A percentile compares a stretch with the other conserved stretches of the same genome.
These are phyloP conservation scores for Lobulomyces angularis DNA, from an alignment of 192 early-diverging fungal species.

Conservation along the genomic window DNA sequence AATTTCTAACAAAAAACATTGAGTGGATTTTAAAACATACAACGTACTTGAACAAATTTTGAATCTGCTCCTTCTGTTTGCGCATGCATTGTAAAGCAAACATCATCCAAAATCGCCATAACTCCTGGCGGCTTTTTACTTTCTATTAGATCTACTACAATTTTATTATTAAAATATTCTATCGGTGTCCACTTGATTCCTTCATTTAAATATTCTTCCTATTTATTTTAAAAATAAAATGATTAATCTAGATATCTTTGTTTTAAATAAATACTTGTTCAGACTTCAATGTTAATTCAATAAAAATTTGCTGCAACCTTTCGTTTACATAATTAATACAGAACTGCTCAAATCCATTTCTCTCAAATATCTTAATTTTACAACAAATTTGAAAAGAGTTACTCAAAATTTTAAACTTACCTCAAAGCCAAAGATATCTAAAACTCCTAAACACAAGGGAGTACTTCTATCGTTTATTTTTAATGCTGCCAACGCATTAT, in stretches of 20 bases:
- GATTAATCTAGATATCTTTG: conserved; percentile 2
- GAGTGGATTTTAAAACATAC: background rate
- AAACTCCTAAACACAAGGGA: conserved; percentile 63
- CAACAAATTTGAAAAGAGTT: background rate
- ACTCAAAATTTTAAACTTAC: conserved; percentile 6
- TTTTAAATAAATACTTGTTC: conserved; percentile 52
- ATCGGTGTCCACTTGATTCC: conserved; percentile 98
- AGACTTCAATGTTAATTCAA: conserved; percentile 92
- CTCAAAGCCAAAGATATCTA: conserved; percentile 99
- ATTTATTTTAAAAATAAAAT: background rate
- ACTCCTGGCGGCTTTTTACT: conserved; percentile 89
- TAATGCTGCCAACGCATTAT: conserved; percentile 65
- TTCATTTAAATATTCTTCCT: conserved; percentile 90
- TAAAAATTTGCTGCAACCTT: conserved; percentile 96
- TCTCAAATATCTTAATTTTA: conserved; percentile 2
- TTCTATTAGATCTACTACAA: conserved; percentile 97
- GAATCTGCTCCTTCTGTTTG: conserved; percentile 45
- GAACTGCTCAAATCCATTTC: conserved; percentile 95
- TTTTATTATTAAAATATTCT: conserved; percentile 98
- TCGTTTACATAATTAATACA: conserved; percentile 99
- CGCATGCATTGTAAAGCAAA: conserved; percentile 94
- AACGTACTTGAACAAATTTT: conserved; percentile 30
- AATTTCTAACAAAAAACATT: conserved; percentile 16
- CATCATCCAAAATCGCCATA: conserved; percentile 84
- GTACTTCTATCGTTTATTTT: conserved; percentile 14